These are phyloP conservation scores for Begonia peltatifolia DNA, from an alignment of 306 rosid species.

Conservation along the genomic window DNA sequence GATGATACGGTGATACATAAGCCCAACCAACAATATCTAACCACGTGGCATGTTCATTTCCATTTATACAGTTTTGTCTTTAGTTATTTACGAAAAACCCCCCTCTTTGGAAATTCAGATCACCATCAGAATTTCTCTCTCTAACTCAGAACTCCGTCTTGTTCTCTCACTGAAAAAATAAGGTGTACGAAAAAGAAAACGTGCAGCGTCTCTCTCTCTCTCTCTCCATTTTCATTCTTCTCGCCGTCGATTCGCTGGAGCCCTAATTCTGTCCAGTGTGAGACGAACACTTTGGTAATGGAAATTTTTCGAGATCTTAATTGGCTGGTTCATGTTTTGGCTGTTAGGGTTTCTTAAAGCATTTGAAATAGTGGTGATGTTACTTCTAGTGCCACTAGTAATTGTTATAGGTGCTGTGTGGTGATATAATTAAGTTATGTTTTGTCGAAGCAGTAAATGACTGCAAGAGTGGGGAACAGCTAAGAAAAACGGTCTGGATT, in stretches of 20 bases:
- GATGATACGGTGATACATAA: too few relatives aligned
- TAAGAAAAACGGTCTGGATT: conserved; percentile 74
- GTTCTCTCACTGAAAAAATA: conserved; percentile 10
- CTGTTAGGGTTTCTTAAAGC: conserved; percentile 7
- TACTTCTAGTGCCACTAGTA: neutral
- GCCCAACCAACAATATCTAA: too few relatives aligned
- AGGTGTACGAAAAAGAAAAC: conserved; percentile 3
- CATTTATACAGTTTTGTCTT: too few relatives aligned
- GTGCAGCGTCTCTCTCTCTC: conserved; percentile 9
- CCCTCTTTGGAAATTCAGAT: conserved; percentile 9
- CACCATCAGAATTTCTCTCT: neutral
- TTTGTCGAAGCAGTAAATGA: conserved; percentile 46
- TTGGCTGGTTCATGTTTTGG: neutral
- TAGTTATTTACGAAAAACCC: neutral
- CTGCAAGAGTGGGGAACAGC: conserved; percentile 35
- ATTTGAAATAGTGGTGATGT: neutral
- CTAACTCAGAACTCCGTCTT: neutral
- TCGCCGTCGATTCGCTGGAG: conserved; percentile 41
- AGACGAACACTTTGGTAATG: conserved; percentile 27
- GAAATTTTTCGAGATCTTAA: conserved; percentile 6
- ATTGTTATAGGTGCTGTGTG: neutral
- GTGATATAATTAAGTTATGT: conserved; percentile 11
- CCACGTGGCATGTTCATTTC: too few relatives aligned
- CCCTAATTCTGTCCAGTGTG: conserved; percentile 56
- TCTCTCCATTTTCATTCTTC: too few relatives aligned